Evolutionary conservation across 192 early-diverging fungal genomes (phyloP), one percentile per base, ranked within the genome.

Genomic region (Podila horticola): DNA sequence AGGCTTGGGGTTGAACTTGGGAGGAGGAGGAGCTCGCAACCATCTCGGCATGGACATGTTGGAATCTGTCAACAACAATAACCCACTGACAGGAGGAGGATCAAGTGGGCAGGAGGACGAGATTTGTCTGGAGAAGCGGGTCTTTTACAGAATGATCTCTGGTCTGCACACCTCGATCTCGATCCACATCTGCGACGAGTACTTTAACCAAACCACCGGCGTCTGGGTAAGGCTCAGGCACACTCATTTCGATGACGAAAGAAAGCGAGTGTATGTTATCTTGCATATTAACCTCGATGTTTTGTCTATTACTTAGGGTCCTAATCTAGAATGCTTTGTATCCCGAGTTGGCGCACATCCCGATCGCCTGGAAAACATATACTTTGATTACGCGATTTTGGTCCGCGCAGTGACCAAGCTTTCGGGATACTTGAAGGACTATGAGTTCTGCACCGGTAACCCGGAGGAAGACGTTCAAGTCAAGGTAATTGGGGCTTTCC

Each of bases 161-260:
- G 89, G 97, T 13, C 87, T 99, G 29, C 97, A 99, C 74, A 88
- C 96, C 0, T 98, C 96, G 28, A 97, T 97, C 36, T 98, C 97
- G 2, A 93, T 95, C 8, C 97, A 99, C 79, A 97, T 99, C 61
- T 99, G 97, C 84, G 89, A 94, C 63, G 91, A 99, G 65, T 95
- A 91, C 74, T 90, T 97, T 68, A 91, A 99, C 69, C 87, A 89
- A 30, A 93, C 92, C 2, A 94, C 93, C 9, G 93, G 94, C 33
- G 83, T 85, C 61, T 99, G 97, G 97, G 93, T 93, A 87, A 60
- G 79, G 15, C 2, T 10, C 9, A 41, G 12, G 11, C 7, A 34
- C 33, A 6, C 38, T 41, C 38, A 31, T 62, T 33, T 28, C 3
- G 28, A 15, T 19, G 31, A 62, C n/a, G 13, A 10, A 20, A 5